These are phyloP conservation scores for Coccomyxa sp. DNA, from an alignment of 139 green algal species.

Conservation along the genomic window DNA sequence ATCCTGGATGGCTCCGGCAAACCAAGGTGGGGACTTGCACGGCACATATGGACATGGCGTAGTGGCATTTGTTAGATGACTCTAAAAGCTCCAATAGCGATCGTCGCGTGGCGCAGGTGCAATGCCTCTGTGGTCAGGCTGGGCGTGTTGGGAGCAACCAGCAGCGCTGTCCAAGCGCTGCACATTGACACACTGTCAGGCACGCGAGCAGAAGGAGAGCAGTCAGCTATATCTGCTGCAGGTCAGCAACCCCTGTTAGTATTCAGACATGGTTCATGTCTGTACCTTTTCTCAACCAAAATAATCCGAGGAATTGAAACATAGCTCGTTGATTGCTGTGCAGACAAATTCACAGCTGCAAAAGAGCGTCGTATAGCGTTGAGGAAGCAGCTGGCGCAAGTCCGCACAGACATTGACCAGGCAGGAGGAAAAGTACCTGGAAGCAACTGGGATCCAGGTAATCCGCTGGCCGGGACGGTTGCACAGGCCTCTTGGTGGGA, in stretches of 20 bases:
- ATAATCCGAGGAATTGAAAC: too few relatives aligned
- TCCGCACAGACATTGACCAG: not conserved
- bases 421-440: too few relatives aligned
- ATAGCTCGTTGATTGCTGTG: too few relatives aligned
- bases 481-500: too few relatives aligned
- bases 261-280: too few relatives aligned
- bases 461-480: too few relatives aligned
- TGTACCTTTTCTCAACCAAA: too few relatives aligned
- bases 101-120: not conserved
- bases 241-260: not conserved
- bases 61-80: not conserved
- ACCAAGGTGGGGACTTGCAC: not conserved
- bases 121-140: conserved; percentile 30
- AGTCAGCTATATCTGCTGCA: not conserved
- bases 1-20: not conserved
- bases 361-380: too few relatives aligned
- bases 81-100: too few relatives aligned
- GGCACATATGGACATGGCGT: not conserved
- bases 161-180: conserved; percentile 10
- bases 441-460: too few relatives aligned
- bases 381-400: too few relatives aligned
- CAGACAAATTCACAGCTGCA: too few relatives aligned
- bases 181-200: conserved; percentile 27
- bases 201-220: conserved; percentile 7
- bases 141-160: conserved; percentile 33